Conservation (phyloP, 2,329 filamentous ascomycete species). For the Catunica adiposa region DNA sequence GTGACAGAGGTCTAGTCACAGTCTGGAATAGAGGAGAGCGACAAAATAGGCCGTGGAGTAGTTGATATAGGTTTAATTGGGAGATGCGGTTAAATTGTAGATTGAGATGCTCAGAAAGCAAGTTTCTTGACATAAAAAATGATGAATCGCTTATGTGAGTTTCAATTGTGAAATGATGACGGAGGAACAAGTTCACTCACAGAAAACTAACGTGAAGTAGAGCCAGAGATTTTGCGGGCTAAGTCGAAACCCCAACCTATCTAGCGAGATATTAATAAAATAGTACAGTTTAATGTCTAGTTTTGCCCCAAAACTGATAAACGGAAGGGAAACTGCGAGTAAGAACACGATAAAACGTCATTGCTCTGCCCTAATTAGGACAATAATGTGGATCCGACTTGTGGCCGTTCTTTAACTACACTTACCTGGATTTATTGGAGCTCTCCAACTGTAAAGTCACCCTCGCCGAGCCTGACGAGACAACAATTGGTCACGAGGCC, state of each 20-base stretch:
- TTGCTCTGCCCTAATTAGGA: background rate
- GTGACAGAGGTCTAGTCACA: too few relatives aligned
- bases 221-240: background rate
- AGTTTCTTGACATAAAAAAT: too few relatives aligned
- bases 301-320: background rate
- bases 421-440: too few relatives aligned
- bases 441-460: too few relatives aligned
- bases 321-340: slow-evolving; percentile 2
- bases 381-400: background rate
- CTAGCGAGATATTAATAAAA: background rate
- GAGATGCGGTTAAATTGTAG: too few relatives aligned
- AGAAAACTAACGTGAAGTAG: background rate
- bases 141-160: background rate
- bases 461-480: too few relatives aligned
- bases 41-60: too few relatives aligned
- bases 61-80: too few relatives aligned
- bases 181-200: background rate
- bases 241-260: background rate
- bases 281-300: background rate
- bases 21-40: too few relatives aligned
- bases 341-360: slow-evolving; percentile 2
- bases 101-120: too few relatives aligned
- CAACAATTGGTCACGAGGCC: background rate
- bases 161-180: background rate
- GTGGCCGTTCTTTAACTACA: background rate